phyloP scores from a whole-genome alignment of 768 basidiomycete species.

The Sporobolomyces pararoseus region DNA sequence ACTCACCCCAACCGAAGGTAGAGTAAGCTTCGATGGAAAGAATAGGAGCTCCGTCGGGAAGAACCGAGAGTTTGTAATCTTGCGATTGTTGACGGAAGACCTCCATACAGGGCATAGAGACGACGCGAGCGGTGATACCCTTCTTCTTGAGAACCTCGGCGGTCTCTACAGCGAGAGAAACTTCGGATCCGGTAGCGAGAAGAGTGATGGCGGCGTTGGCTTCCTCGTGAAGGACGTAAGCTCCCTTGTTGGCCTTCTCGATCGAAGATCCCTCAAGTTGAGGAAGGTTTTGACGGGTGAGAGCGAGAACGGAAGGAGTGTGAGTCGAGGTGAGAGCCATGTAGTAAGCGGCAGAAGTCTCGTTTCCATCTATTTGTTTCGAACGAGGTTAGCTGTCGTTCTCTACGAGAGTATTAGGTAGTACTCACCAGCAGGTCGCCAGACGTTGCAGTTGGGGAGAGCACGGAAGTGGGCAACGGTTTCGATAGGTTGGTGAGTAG shows the following conservation, averaged over 20 bases:
- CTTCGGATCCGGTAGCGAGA: conserved; percentile 85
- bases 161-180: conserved; percentile 79
- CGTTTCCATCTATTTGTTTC: conserved; percentile 96
- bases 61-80: conserved; percentile 74
- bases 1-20: conserved; percentile 81
- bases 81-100: conserved; percentile 73
- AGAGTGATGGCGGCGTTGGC: conserved; percentile 73
- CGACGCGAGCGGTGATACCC: conserved; percentile 75
- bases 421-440: conserved; percentile 45
- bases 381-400: too few species aligned
- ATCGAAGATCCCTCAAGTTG: conserved; percentile 84
- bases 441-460: conserved; percentile 82
- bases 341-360: conserved; percentile 88
- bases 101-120: conserved; percentile 84
- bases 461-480: conserved; percentile 81
- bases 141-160: conserved; percentile 70
- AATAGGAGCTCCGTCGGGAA: conserved; percentile 84
- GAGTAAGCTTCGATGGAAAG: conserved; percentile 80
- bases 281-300: conserved; percentile 82
- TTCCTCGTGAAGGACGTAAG: conserved; percentile 80
- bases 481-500: conserved; percentile 93
- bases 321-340: conserved; percentile 67
- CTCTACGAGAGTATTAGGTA: neutral
- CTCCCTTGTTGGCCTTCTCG: conserved; percentile 75
- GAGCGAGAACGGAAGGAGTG: conserved; percentile 71